These are phyloP conservation scores for Anisogramma anomala DNA, from an alignment of 2,329 filamentous ascomycete species.

Conservation along the genomic window DNA sequence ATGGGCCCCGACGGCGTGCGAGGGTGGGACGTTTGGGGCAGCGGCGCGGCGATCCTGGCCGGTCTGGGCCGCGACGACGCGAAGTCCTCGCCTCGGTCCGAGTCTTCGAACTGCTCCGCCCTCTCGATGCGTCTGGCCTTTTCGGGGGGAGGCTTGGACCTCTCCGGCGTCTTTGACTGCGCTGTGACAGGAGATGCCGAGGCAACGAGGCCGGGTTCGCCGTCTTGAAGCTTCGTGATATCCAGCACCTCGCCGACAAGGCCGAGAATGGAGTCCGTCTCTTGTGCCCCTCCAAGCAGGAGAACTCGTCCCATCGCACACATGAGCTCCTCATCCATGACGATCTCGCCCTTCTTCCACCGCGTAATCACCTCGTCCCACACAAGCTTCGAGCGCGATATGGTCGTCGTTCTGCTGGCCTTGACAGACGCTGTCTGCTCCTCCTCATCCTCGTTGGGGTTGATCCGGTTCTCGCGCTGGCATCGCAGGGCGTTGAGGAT, in stretches of 20 bases:
- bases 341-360: slow-evolving; percentile 60
- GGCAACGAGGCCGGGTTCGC: slow-evolving; percentile 2
- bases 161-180: not conserved
- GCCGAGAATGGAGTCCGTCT: slow-evolving; percentile 61
- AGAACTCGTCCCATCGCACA: slow-evolving; percentile 71
- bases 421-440: slow-evolving; percentile 22
- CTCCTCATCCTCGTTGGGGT: slow-evolving; percentile 17
- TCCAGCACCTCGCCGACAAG: slow-evolving; percentile 75
- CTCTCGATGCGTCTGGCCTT: not conserved
- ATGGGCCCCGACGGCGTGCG: not conserved
- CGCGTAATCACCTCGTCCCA: slow-evolving; percentile 72
- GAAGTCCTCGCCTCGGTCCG: slow-evolving; percentile 1
- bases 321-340: slow-evolving; percentile 68
- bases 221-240: slow-evolving; percentile 43
- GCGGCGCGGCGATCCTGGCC: not conserved
- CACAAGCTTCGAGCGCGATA: slow-evolving; percentile 58
- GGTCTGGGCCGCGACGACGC: not conserved
- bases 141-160: too few relatives aligned
- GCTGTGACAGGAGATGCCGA: too few relatives aligned
- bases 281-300: slow-evolving; percentile 49
- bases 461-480: slow-evolving; percentile 25
- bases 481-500: slow-evolving; percentile 66
- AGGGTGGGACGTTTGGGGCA: not conserved
- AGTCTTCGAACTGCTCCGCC: slow-evolving; percentile 2
- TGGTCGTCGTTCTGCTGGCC: slow-evolving; percentile 30